Base-by-base conservation (phyloP, 768 basidiomycete genomes). In the Cystofilobasidium bisporidii region DNA sequence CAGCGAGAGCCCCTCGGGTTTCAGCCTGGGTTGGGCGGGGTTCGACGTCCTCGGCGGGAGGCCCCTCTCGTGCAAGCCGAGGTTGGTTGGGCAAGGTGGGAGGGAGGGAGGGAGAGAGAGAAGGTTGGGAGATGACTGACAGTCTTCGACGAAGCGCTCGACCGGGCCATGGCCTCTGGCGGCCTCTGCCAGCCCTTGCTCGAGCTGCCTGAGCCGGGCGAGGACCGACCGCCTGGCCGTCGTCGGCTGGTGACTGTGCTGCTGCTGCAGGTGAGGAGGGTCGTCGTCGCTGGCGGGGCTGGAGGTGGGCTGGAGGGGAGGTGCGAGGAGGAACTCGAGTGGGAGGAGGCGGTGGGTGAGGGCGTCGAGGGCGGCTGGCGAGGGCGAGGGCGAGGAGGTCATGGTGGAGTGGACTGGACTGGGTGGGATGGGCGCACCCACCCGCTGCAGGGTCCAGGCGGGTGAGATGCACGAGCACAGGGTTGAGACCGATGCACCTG, bases 81-180 rank as follows among this genome's bases (percentile, higher is more conserved):
- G n/a, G n/a, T n/a, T n/a, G n/a, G n/a, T n/a, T n/a, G n/a, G 5
- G 22, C 32, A 41, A 28, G 56, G 20, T 11, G 24, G 47, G 22
- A 22, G 22, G 3, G 30, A 56, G 26, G 28, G 26, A 30, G 10
- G 18, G 53, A 15, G 30, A 8, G 45, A 56, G 28, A 32, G 28
- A 2, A 14, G 53, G 5, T 15, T 2, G 53, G 41, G 59, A 1
- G 4, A 18, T 15, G 24, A 38, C 59, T 3, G 24, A 60, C 59
- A 60, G 41, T 40, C 41, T 2, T 22, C 36, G 36, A 60, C 38
- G 41, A 60, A 60, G n/a, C 36, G 59, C n/a, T 60, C 41, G n/a
- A 60, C 6, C 6, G 38, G 30, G 2, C 5, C 6, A 4, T 24
- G 24, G 6, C 36, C 36, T 5, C 20, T 2, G 59, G 24, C 28